These are phyloP conservation scores for Phaeosphaeriaceae sp. DNA, from an alignment of 2,329 filamentous ascomycete genomes.

Conservation along the genomic window DNA sequence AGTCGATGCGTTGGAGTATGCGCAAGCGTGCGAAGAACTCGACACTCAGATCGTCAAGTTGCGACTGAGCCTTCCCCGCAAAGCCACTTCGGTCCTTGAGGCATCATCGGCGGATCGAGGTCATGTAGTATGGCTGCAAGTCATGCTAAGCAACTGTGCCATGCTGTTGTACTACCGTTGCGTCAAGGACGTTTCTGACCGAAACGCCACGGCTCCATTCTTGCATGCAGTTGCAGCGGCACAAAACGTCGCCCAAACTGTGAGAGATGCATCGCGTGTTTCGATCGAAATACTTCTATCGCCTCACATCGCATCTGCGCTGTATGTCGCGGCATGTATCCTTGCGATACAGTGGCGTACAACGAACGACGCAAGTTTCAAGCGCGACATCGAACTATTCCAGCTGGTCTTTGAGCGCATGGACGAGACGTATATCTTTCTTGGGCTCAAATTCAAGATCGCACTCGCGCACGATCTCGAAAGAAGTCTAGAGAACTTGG, in stretches of 20 bases:
- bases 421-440: conserved; percentile 29
- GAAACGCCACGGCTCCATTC: conserved; percentile 13
- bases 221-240: conserved; percentile 30
- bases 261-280: conserved; percentile 36
- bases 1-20: conserved; percentile 29
- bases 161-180: conserved; percentile 36
- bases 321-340: conserved; percentile 34
- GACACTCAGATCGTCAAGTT: conserved; percentile 33
- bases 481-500: conserved; percentile 16
- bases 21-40: conserved; percentile 30
- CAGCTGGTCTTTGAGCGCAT: conserved; percentile 37
- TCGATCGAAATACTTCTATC: conserved; percentile 35
- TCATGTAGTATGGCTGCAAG: conserved; percentile 36
- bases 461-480: conserved; percentile 31
- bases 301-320: conserved; percentile 25
- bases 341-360: conserved; percentile 37
- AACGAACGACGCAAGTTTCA: conserved; percentile 26
- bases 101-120: conserved; percentile 20
- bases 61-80: conserved; percentile 33
- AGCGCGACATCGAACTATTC: conserved; percentile 34
- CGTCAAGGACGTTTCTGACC: neutral
- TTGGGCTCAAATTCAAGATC: conserved; percentile 38
- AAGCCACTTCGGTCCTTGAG: conserved; percentile 29
- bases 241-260: conserved; percentile 28
- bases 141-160: conserved; percentile 27